A percentile compares a stretch with the other conserved stretches of the same genome.
phyloP scores from a whole-genome alignment of 306 rosid genomes.

The Macrotyloma uniflorum region DNA sequence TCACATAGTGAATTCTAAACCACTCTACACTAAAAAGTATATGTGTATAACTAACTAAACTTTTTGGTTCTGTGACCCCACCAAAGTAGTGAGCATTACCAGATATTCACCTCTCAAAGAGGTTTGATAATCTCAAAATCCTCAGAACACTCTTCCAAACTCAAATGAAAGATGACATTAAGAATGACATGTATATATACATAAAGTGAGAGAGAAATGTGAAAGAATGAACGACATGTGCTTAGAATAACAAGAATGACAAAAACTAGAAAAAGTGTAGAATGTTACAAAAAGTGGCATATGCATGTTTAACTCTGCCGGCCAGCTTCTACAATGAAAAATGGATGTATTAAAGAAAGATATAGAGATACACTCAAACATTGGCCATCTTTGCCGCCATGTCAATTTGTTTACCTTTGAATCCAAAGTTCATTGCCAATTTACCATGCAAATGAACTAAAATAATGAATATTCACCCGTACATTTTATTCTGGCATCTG shows the following conservation, averaged over 20 bases:
- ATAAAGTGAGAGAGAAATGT: not conserved
- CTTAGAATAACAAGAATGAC: slow-evolving; percentile 38
- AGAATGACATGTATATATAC: slow-evolving; percentile 18
- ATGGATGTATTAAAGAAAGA: slow-evolving; percentile 26
- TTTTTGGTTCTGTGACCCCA: not conserved
- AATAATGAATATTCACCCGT: slow-evolving; percentile 18
- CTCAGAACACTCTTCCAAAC: slow-evolving; percentile 12
- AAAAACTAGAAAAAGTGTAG: slow-evolving; percentile 18
- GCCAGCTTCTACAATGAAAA: slow-evolving; percentile 43
- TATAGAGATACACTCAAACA: slow-evolving; percentile 10
- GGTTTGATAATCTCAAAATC: slow-evolving; percentile 15
- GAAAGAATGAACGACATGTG: not conserved
- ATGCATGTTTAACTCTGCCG: slow-evolving; percentile 36
- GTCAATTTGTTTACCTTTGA: not conserved
- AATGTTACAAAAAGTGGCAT: not conserved
- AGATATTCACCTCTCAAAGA: slow-evolving; percentile 8
- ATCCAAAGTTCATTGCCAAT: slow-evolving; percentile 12
- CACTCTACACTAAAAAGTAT: not conserved
- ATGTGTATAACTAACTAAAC: not conserved
- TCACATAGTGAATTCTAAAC: not conserved
- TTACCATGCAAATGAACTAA: not conserved
- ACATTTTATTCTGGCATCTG: not conserved
- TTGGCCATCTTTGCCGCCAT: slow-evolving; percentile 31
- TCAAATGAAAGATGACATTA: slow-evolving; percentile 8
- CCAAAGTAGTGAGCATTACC: not conserved